A percentile compares a stretch with the other conserved stretches of the same genome.
Evolutionary conservation across 306 rosid genomes (phyloP).

Genomic region (Cajanus cajan): DNA sequence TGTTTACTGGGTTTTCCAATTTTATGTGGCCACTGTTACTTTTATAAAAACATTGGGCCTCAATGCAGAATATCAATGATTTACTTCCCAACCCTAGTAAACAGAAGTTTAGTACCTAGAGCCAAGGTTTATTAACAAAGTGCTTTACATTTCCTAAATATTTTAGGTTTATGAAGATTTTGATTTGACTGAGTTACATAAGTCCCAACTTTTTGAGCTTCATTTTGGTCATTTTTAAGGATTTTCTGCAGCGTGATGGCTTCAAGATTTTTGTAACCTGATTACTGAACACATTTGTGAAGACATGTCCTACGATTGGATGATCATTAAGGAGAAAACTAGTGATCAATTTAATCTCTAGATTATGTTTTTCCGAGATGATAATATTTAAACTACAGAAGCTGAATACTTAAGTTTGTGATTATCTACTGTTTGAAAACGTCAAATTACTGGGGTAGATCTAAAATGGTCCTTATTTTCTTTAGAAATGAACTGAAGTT

Average conservation of each 20-base stretch:
- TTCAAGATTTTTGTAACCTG: not conserved
- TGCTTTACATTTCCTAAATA: slow-evolving; percentile 17
- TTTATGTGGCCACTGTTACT: slow-evolving; percentile 23
- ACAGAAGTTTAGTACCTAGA: slow-evolving; percentile 59
- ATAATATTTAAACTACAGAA: slow-evolving; percentile 3
- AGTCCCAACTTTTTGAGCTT: not conserved
- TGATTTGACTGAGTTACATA: not conserved
- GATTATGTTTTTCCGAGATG: not conserved
- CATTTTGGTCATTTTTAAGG: slow-evolving; percentile 18
- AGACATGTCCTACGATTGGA: not conserved
- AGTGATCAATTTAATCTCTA: not conserved
- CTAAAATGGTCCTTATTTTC: not conserved
- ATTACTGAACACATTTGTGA: slow-evolving; percentile 23
- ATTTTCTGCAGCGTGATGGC: slow-evolving; percentile 10
- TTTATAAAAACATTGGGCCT: slow-evolving; percentile 29
- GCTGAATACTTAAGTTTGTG: not conserved
- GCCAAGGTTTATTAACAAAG: slow-evolving; percentile 51
- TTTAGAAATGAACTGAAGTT: not conserved
- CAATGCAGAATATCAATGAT: slow-evolving; percentile 73
- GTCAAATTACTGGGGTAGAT: slow-evolving; percentile 7
- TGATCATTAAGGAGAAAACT: not conserved
- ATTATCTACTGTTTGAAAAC: not conserved
- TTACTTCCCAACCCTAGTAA: slow-evolving; percentile 73
- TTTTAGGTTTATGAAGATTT: slow-evolving; percentile 15
- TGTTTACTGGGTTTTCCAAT: slow-evolving; percentile 8